Conservation (phyloP, 176 grass and related monocot species). For the Elaeis guineensis region DNA sequence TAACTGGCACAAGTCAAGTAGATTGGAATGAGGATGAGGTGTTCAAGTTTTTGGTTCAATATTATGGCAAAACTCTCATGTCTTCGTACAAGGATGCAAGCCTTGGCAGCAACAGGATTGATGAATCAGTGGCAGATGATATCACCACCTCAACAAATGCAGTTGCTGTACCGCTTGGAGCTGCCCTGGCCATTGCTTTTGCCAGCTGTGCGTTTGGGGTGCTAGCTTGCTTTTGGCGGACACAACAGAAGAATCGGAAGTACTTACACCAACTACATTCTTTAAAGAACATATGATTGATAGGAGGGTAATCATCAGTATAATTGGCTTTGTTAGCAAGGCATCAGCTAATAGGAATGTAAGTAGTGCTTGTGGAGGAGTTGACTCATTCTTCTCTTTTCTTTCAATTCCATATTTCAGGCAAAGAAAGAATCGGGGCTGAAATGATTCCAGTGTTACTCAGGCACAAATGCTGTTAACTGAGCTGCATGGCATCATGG, state of each 20-base stretch:
- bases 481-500: too few relatives aligned
- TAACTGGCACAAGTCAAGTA: conserved; percentile 31
- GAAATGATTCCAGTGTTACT: conserved; percentile 19
- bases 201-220: conserved; percentile 84
- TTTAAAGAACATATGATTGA: conserved; percentile 98
- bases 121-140: conserved; percentile 34
- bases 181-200: conserved; percentile 64
- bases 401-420: conserved; percentile 48
- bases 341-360: conserved; percentile 16
- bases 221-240: conserved; percentile 88
- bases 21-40: conserved; percentile 85
- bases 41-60: conserved; percentile 70
- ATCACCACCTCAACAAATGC: conserved; percentile 30
- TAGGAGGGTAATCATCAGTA: conserved; percentile 19
- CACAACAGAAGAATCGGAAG: conserved; percentile 98
- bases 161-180: conserved; percentile 58
- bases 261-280: conserved; percentile 82
- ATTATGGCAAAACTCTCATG: conserved; percentile 71
- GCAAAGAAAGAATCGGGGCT: conserved; percentile 90
- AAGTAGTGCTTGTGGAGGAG: conserved; percentile 23
- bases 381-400: conserved; percentile 8
- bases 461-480: too few relatives aligned
- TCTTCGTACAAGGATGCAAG: conserved; percentile 37
- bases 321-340: conserved; percentile 41
- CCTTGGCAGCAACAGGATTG: conserved; percentile 22